These are phyloP conservation scores for Flaveria ramosissima DNA, from an alignment of 129 eudicot genomes.

Conservation along the genomic window DNA sequence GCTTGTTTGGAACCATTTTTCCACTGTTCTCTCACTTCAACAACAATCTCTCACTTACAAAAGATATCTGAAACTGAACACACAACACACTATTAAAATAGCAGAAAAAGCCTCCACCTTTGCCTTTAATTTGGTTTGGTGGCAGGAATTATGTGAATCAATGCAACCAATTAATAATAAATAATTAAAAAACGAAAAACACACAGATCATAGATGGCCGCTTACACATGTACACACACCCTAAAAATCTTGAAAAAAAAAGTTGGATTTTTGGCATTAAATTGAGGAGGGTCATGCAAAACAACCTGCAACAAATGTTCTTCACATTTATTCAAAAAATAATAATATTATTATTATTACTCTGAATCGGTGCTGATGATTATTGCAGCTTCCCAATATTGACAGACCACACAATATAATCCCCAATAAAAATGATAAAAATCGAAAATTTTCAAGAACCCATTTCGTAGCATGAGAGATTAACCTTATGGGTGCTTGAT, in stretches of 20 bases:
- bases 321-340: slow-evolving; percentile 4
- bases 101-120: slow-evolving; percentile 21
- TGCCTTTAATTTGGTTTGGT: slow-evolving; percentile 34
- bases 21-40: background rate
- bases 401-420: background rate
- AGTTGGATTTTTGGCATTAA: slow-evolving; percentile 20
- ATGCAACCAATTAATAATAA: background rate
- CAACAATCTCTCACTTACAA: slow-evolving; percentile 18
- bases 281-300: slow-evolving; percentile 15
- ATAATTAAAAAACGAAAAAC: too few relatives aligned
- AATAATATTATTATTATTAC: slow-evolving; percentile 2
- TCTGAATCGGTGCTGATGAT: slow-evolving; percentile 29
- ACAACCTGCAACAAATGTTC: slow-evolving; percentile 14
- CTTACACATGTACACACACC: slow-evolving; percentile 7
- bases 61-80: slow-evolving; percentile 37
- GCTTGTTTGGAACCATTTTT: slow-evolving; percentile 27
- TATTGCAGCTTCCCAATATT: slow-evolving; percentile 36
- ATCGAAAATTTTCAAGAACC: background rate
- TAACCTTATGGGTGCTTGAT: background rate
- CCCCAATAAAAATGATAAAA: background rate
- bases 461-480: background rate
- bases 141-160: slow-evolving; percentile 26
- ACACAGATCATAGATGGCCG: too few relatives aligned
- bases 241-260: slow-evolving; percentile 1
- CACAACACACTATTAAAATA: slow-evolving; percentile 11